phyloP scores from a whole-genome alignment of 139 green algal species.

The Chlamydomonas sp. region DNA sequence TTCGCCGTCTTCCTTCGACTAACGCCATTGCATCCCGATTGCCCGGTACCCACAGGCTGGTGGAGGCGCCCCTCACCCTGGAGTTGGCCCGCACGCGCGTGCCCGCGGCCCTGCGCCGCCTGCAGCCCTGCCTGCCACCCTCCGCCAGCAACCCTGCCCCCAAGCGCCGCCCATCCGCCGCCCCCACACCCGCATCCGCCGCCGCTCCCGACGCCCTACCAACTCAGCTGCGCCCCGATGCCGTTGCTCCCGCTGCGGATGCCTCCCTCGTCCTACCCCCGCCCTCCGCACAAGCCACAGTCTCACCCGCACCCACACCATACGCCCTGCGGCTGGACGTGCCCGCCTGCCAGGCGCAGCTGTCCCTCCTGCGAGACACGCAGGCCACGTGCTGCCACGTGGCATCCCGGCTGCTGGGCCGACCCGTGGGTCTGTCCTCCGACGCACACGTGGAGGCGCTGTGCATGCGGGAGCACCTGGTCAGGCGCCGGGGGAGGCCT shows the following conservation, averaged over 20 bases:
- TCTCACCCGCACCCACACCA: too few species aligned
- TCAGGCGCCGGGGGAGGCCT: background rate
- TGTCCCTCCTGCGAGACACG: background rate
- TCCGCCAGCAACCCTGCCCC: background rate
- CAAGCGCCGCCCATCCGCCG: background rate
- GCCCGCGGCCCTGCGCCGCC: too few species aligned
- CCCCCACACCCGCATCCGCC: background rate
- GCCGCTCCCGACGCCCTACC: background rate
- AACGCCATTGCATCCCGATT: background rate
- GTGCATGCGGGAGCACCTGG: background rate
- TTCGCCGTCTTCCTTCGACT: background rate
- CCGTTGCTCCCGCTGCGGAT: too few species aligned
- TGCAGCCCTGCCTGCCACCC: background rate
- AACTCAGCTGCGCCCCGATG: background rate
- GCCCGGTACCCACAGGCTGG: background rate
- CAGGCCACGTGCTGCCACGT: background rate
- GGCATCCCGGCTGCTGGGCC: background rate
- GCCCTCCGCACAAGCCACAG: too few species aligned
- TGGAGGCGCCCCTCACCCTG: constrained; percentile 29
- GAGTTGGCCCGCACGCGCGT: constrained; percentile 8
- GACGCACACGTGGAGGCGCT: background rate
- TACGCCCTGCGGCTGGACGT: background rate
- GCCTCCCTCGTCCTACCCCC: too few species aligned
- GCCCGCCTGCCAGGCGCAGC: background rate
- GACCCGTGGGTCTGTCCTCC: background rate